A percentile compares a stretch with the other conserved stretches of the same genome.
Conservation (phyloP, 495 filamentous ascomycete genomes). For the Neurospora sp. region DNA sequence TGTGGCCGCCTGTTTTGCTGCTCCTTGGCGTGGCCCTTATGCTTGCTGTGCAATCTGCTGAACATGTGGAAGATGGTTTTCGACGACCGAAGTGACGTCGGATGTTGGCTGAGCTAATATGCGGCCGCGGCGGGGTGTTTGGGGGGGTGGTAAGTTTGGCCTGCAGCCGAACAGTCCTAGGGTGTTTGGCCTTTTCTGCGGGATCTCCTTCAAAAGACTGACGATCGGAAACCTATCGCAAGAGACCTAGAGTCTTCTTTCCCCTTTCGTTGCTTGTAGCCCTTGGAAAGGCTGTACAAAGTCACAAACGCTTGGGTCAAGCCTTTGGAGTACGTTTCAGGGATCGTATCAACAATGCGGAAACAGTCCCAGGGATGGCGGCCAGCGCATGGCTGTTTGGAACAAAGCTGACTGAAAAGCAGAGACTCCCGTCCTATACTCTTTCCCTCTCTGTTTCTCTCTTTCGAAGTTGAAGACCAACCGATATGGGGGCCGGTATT, state of each 20-base stretch:
- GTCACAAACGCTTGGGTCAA: conserved; percentile 11
- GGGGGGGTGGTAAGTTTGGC: not conserved
- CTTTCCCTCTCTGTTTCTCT: not conserved
- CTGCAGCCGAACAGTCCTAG: not conserved
- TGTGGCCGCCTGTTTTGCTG: conserved; percentile 18
- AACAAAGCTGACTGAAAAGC: conserved; percentile 2
- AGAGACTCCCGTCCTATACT: not conserved
- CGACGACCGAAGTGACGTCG: conserved; percentile 6
- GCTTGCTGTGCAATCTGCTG: conserved; percentile 34
- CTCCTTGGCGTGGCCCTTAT: conserved; percentile 28
- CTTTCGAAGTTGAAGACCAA: not conserved
- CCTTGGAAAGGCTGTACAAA: conserved; percentile 1
- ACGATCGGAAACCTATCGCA: conserved; percentile 10
- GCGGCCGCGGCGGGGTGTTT: not conserved
- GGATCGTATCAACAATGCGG: conserved; percentile 30
- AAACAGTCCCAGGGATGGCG: conserved; percentile 6
- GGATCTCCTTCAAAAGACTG: conserved; percentile 14
- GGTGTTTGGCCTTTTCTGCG: conserved; percentile 12
- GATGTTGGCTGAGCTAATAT: not conserved
- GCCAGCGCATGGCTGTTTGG: conserved; percentile 17
- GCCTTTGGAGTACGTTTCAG: conserved; percentile 23
- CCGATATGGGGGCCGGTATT: not conserved
- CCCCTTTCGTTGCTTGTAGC: not conserved
- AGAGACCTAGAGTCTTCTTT: conserved; percentile 7
- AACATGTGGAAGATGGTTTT: conserved; percentile 33